Evolutionary conservation across 1,284 basidiomycete genomes (phyloP).

Genomic region (Boletus smithii): DNA sequence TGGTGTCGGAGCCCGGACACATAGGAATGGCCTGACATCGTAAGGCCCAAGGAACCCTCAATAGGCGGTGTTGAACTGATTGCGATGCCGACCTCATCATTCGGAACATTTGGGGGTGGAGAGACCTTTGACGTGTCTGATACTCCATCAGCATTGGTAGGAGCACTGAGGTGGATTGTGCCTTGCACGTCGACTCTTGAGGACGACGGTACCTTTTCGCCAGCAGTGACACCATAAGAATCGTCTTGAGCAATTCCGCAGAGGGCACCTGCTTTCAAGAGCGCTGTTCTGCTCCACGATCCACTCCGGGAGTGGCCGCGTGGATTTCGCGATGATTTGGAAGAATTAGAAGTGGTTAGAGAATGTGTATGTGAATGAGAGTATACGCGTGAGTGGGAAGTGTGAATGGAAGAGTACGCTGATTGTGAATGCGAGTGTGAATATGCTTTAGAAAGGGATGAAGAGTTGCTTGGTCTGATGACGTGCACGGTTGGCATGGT

Average conservation of each 20-base stretch:
- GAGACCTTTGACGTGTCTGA: slow-evolving; percentile 23
- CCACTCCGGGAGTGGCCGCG: slow-evolving; percentile 52
- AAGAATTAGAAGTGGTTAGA: slow-evolving; percentile 41
- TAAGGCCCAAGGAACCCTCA: slow-evolving; percentile 36
- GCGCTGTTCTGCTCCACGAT: slow-evolving; percentile 57
- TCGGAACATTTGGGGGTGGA: slow-evolving; percentile 16
- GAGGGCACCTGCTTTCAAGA: slow-evolving; percentile 45
- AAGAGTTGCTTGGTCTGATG: slow-evolving; percentile 18
- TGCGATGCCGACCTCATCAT: slow-evolving; percentile 58
- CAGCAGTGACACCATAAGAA: slow-evolving; percentile 20
- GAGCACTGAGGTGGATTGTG: slow-evolving; percentile 38
- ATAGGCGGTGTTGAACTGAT: slow-evolving; percentile 55
- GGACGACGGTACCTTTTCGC: slow-evolving; percentile 31
- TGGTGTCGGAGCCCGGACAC: slow-evolving; percentile 39
- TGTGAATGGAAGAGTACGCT: slow-evolving; percentile 20
- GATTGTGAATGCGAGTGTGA: slow-evolving; percentile 31
- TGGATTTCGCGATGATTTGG: slow-evolving; percentile 42
- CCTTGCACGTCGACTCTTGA: slow-evolving; percentile 41
- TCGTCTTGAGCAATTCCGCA: slow-evolving; percentile 34
- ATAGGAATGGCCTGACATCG: slow-evolving; percentile 55
- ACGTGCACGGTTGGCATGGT: slow-evolving; percentile 47
- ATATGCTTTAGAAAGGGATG: slow-evolving; percentile 27
- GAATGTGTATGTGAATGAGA: slow-evolving; percentile 48
- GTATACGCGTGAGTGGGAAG: slow-evolving; percentile 34
- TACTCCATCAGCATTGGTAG: slow-evolving; percentile 32